phyloP scores from a whole-genome alignment of 805 yeast genomes.

The Blastobotrys peoriensis region DNA sequence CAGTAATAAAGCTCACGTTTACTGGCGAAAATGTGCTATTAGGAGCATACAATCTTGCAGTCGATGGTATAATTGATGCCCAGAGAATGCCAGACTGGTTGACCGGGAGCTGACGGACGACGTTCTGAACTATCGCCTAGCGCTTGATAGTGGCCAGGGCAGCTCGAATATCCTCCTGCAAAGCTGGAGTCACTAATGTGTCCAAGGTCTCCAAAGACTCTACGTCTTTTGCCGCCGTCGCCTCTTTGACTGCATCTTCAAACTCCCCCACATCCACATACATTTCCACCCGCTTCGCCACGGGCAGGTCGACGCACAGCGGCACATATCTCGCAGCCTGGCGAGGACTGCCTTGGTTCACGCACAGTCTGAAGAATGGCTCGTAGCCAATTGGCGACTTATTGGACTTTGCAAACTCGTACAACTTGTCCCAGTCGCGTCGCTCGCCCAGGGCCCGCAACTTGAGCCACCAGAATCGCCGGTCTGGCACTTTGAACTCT shows the following conservation, averaged over 20 bases:
- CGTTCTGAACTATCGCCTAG: background rate
- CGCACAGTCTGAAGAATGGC: slow-evolving; percentile 53
- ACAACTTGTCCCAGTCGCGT: slow-evolving; percentile 51
- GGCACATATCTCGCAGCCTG: slow-evolving; percentile 58
- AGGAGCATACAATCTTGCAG: slow-evolving; percentile 66
- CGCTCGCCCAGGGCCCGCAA: slow-evolving; percentile 42
- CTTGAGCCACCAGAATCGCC: slow-evolving; percentile 49
- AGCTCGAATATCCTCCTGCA: slow-evolving; percentile 12
- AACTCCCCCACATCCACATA: slow-evolving; percentile 47
- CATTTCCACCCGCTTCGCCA: slow-evolving; percentile 45
- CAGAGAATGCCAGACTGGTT: slow-evolving; percentile 66
- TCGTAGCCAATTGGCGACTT: slow-evolving; percentile 70
- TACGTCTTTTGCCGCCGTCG: slow-evolving; percentile 24
- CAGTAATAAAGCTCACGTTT: slow-evolving; percentile 32
- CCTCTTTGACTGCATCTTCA: slow-evolving; percentile 27
- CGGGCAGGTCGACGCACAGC: slow-evolving; percentile 41
- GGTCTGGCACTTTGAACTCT: slow-evolving; percentile 52
- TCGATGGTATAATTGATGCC: slow-evolving; percentile 43
- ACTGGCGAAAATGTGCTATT: slow-evolving; percentile 71
- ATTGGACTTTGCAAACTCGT: slow-evolving; percentile 42
- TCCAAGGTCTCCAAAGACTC: slow-evolving; percentile 17
- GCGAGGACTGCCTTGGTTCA: slow-evolving; percentile 47
- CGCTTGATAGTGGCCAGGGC: slow-evolving; percentile 10
- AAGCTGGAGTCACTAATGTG: slow-evolving; percentile 15
- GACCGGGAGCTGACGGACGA: slow-evolving; percentile 47